Base-by-base conservation (phyloP, 106 monocot species). In the Dioscorea alata region DNA sequence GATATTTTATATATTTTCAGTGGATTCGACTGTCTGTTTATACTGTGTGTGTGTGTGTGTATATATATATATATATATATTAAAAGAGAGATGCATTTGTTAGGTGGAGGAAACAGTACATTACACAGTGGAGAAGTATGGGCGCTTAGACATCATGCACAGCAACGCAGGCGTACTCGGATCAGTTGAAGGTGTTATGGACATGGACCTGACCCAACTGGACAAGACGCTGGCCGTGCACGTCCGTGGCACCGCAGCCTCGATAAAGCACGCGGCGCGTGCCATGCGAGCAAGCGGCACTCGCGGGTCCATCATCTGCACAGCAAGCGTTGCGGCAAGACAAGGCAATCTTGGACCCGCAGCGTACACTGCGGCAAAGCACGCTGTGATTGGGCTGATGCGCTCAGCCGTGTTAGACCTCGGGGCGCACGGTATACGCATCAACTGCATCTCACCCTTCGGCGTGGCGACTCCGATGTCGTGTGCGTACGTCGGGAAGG, bases 361-460 rank as follows among this genome's bases (percentile, higher is more conserved):
- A 18, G 14, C 67, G 22, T 83, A 83, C 74, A 75, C 75, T 24
- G 70, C 71, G 12, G 74, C 79, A 49, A 83, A 83, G 67, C 83
- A 83, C 60, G 83, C 78, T 10, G 51, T 79, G 61, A 48, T 79
- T 48, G 83, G 83, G 50, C 33, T 83, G 48, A 67, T 72, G 16
- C 51, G 57, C 23, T 50, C 66, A 4, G 75, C 79, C 2, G 74
- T 79, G 14, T 66, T 48, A 3, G 83, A 83, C 58, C 74, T 83
- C 6, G 83, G 84, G 12, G n/a, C 8, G 52, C 49, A 66, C 18
- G 80, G 84, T 17, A 64, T 84, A 18, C 62, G 79, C 23, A 79
- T 80, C 18, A 84, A 84, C 57, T 76, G 80, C 53, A 61, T 84
- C 31, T 79, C 84, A 9, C 84, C 84, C 15, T 60, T 13, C 17